phyloP scores from a whole-genome alignment of 768 basidiomycete species.

The Polyporus arcularius region DNA sequence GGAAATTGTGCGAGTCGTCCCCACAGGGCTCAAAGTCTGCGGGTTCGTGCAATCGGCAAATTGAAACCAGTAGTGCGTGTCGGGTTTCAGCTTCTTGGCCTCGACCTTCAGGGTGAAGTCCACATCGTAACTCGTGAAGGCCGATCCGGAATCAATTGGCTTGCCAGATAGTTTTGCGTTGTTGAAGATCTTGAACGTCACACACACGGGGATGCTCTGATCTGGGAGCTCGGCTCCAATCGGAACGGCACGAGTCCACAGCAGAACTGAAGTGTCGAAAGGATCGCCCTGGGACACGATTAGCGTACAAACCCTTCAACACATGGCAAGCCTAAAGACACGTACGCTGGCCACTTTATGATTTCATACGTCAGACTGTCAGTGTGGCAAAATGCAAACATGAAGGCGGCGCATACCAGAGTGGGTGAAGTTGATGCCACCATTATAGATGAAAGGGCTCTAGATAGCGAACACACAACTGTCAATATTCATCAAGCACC shows the following conservation, averaged over 20 bases:
- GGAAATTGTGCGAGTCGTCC: slow-evolving; percentile 53
- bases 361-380: background rate
- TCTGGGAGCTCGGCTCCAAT: slow-evolving; percentile 36
- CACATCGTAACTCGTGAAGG: slow-evolving; percentile 57
- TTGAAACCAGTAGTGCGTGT: slow-evolving; percentile 56
- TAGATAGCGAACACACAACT: slow-evolving; percentile 13
- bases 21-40: slow-evolving; percentile 45
- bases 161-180: slow-evolving; percentile 36
- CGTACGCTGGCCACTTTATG: slow-evolving; percentile 50
- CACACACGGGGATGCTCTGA: slow-evolving; percentile 52
- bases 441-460: slow-evolving; percentile 49
- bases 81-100: slow-evolving; percentile 48
- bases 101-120: slow-evolving; percentile 65
- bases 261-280: slow-evolving; percentile 50
- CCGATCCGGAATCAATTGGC: slow-evolving; percentile 45
- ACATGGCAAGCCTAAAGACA: background rate
- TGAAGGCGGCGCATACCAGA: slow-evolving; percentile 33
- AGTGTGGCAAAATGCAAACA: background rate
- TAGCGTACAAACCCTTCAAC: background rate
- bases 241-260: slow-evolving; percentile 59
- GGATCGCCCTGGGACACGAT: slow-evolving; percentile 47
- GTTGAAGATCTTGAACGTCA: slow-evolving; percentile 46
- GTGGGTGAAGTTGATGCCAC: slow-evolving; percentile 53
- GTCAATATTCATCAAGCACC: background rate
- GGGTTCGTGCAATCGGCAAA: slow-evolving; percentile 57